Evolutionary conservation across 2,329 filamentous ascomycete species (phyloP), one percentile per base, ranked within the genome.

Genomic region (Fusarium napiforme): DNA sequence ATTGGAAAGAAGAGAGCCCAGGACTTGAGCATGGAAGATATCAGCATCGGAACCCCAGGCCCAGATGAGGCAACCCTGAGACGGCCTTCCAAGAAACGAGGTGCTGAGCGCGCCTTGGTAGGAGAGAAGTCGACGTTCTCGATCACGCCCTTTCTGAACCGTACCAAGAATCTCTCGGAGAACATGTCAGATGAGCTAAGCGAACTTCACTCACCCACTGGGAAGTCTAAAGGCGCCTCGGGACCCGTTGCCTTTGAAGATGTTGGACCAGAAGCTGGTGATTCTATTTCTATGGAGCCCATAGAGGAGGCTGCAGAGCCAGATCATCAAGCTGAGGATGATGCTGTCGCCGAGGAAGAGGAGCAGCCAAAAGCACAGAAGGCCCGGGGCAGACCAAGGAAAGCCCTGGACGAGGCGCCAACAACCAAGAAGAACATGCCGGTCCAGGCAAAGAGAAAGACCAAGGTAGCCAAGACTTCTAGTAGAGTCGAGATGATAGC

Each of bases 41-140:
- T 84, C 40, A 82, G 83, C 15, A 86, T 87, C 62, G 82, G 85
- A 46, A 85, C 88, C 9, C 81, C 85, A 78, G 78, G 88, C 75
- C 36, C 86, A 79, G 59, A 84, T 74, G 79, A 85, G 55, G 69
- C 83, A 66, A 79, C 82, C 58, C 75, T 79, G 62, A 85, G 84
- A 72, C 84, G 84, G 46, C 80, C 80, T 39, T 76, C 83, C 67
- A 93, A 91, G 81, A 91, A 90, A 79, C 84, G 86, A 62, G 87
- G 85, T 53, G 81, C 85, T 34, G 88, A 90, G 3, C 83, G 90
- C 62, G 75, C 82, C 4, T 61, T 78, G 18, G 85, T 93, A 9
- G 94, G 93, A 36, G 94, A 97, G 79, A 98, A 97, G 82, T 98
- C 95, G 1, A 91, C 89, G 6, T 98, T 98, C 82, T 97, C 95